phyloP scores from a whole-genome alignment of 805 yeast genomes.

The Debaryomyces hansenii region DNA sequence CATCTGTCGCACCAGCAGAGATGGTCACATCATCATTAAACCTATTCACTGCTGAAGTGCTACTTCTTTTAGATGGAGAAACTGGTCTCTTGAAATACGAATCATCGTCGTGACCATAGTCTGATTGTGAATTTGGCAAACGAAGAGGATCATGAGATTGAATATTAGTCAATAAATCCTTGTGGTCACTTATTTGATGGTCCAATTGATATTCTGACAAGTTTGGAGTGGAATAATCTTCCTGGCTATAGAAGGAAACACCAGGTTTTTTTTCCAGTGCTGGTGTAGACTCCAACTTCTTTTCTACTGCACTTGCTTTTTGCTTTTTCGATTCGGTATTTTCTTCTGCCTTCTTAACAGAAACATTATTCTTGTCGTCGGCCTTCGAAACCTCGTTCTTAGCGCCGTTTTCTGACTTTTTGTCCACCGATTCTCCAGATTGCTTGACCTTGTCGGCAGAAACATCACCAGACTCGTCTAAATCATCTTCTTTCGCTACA shows the following conservation, averaged over 20 bases:
- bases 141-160: constrained; percentile 37
- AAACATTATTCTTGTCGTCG: constrained; percentile 15
- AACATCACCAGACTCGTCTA: not conserved
- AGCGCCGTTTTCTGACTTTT: constrained; percentile 14
- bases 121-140: constrained; percentile 16
- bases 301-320: not conserved
- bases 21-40: not conserved
- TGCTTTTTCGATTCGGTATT: constrained; percentile 8
- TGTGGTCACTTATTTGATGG: constrained; percentile 37
- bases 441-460: constrained; percentile 1
- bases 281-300: not conserved
- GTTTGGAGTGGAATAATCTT: constrained; percentile 42
- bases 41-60: not conserved
- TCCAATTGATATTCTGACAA: constrained; percentile 45
- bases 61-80: not conserved
- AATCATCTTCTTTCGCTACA: not conserved
- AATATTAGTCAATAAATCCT: constrained; percentile 34
- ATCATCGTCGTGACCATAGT: not conserved
- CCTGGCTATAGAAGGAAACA: constrained; percentile 13
- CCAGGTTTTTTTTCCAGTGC: not conserved
- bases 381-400: not conserved
- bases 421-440: constrained; percentile 22
- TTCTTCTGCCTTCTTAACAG: constrained; percentile 22
- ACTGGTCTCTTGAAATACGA: not conserved
- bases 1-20: constrained; percentile 10